Percentiles rank a stretch among this genome's conserved stretches.
phyloP scores from a whole-genome alignment of 345 rosid species.

The Heritiera littoralis region DNA sequence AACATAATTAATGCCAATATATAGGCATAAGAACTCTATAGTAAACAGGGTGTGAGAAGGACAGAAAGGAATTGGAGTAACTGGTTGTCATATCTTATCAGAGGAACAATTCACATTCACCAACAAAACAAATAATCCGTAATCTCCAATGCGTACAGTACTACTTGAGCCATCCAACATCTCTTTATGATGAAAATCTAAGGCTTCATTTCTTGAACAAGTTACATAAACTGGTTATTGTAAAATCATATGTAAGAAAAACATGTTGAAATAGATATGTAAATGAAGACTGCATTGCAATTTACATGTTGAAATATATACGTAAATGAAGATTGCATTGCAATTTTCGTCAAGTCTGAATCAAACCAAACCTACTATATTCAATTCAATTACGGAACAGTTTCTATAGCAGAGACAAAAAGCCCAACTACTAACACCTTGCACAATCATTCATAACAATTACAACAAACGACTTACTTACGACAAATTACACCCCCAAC shows the following conservation, averaged over 20 bases:
- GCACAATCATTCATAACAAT: conserved; percentile 8
- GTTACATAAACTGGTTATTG: background rate
- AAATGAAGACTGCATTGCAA: background rate
- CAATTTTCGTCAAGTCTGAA: background rate
- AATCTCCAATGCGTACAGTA: background rate
- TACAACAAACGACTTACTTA: background rate
- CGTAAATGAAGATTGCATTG: background rate
- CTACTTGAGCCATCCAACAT: background rate
- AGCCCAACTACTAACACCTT: background rate
- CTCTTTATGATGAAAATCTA: background rate
- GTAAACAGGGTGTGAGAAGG: no score
- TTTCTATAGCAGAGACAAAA: background rate
- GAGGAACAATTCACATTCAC: conserved; percentile 11
- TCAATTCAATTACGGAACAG: background rate
- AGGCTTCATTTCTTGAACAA: background rate
- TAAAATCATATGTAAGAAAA: background rate
- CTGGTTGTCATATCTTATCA: background rate
- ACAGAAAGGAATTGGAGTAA: background rate
- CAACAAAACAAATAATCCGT: background rate
- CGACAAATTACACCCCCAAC: background rate
- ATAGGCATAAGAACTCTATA: background rate
- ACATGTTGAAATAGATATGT: background rate
- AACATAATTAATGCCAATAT: background rate
- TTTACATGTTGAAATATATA: background rate
- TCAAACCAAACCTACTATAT: background rate